Evolutionary conservation across 192 early-diverging fungal genomes (phyloP).

Genomic region (Rhizophagus clarus): DNA sequence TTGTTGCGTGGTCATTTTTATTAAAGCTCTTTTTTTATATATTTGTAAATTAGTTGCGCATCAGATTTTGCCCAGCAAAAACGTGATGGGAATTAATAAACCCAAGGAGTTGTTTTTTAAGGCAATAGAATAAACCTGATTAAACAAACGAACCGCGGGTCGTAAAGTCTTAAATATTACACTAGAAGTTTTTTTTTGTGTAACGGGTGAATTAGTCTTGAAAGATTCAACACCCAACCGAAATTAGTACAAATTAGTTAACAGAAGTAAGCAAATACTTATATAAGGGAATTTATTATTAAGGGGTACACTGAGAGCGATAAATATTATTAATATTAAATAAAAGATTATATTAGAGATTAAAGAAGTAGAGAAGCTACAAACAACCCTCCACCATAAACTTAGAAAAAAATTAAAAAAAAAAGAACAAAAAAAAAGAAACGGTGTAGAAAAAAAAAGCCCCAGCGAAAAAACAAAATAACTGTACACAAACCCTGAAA

Average conservation of each 20-base stretch:
- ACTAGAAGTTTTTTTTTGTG: slow-evolving; percentile 23
- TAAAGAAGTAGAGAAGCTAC: slow-evolving; percentile 21
- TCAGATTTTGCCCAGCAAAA: slow-evolving; percentile 32
- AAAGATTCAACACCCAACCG: slow-evolving; percentile 19
- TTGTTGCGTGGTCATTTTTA: slow-evolving; percentile 28
- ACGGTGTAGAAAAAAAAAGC: slow-evolving; percentile 13
- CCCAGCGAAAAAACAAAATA: slow-evolving; percentile 15
- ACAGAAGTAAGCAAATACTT: neutral
- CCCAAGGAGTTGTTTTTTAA: neutral
- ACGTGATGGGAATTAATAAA: slow-evolving; percentile 15
- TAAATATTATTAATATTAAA: slow-evolving; percentile 24
- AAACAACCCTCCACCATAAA: slow-evolving; percentile 23
- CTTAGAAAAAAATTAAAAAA: slow-evolving; percentile 5
- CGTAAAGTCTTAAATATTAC: slow-evolving; percentile 23
- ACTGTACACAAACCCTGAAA: slow-evolving; percentile 12
- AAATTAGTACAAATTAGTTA: slow-evolving; percentile 15
- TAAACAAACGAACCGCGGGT: slow-evolving; percentile 6
- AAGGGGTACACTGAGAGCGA: slow-evolving; percentile 15
- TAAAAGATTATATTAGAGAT: slow-evolving; percentile 31
- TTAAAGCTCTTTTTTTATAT: neutral
- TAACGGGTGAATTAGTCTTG: slow-evolving; percentile 16
- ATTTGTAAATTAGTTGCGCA: neutral
- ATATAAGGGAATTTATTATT: slow-evolving; percentile 6
- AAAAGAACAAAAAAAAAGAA: slow-evolving; percentile 10
- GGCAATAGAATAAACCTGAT: slow-evolving; percentile 11